Conservation (phyloP, 306 rosid species). For the Nissolia schottii region DNA sequence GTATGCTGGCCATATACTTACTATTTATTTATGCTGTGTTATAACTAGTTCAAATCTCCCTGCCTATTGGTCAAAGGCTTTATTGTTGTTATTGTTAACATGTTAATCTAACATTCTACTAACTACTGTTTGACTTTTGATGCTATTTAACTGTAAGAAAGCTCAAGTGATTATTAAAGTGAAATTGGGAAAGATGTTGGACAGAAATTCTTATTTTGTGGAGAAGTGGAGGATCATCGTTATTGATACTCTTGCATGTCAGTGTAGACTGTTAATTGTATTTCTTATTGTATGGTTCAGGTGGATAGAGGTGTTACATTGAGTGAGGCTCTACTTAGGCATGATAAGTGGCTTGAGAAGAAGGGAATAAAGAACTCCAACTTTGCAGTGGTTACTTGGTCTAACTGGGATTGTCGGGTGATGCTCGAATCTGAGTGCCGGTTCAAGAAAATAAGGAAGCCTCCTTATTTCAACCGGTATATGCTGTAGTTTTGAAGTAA, state of each 20-base stretch:
- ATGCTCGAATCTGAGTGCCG: conserved; percentile 96
- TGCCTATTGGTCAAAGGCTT: neutral
- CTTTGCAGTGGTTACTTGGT: conserved; percentile 97
- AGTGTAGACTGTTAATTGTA: conserved; percentile 4
- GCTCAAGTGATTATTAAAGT: neutral
- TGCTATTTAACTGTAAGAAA: neutral
- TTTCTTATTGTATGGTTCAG: conserved; percentile 40
- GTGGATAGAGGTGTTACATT: conserved; percentile 90
- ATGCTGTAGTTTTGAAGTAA: conserved; percentile 16
- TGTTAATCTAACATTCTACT: neutral
- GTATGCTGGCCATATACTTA: neutral
- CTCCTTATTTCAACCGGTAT: conserved; percentile 90
- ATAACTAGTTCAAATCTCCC: neutral
- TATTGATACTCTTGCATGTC: neutral
- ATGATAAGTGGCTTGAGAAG: conserved; percentile 96
- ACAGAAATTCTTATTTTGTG: neutral
- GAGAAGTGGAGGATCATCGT: neutral
- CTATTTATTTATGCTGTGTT: neutral
- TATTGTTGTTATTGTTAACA: neutral
- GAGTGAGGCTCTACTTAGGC: conserved; percentile 87
- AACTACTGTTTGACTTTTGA: neutral
- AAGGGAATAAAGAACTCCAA: conserved; percentile 80
- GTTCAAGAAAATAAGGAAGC: conserved; percentile 85
- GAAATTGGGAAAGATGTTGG: neutral
- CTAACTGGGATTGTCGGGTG: conserved; percentile 91